Conservation (phyloP, 352 stramenopile genomes). For the Thraustochytrium striatum region DNA sequence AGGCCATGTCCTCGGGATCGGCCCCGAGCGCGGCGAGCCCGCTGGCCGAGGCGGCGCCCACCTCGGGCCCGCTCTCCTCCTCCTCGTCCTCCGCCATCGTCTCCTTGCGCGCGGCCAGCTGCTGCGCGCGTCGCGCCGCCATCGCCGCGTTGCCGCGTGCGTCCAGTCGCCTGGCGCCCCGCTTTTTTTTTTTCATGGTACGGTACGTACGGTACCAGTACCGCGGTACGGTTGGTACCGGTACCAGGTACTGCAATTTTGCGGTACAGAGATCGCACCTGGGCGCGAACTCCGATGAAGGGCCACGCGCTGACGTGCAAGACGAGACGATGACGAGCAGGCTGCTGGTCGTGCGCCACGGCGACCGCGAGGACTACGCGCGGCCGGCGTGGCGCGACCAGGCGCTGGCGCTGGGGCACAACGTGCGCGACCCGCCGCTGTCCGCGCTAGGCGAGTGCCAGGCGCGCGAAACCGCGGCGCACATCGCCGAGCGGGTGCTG, state of each 20-base stretch:
- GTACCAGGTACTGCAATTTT: no score
- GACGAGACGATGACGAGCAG: not conserved
- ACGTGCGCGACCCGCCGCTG: constrained; percentile 52
- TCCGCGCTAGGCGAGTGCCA: constrained; percentile 53
- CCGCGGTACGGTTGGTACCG: no score
- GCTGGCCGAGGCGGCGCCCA: not conserved
- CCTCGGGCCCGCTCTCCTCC: not conserved
- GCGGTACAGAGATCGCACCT: no score
- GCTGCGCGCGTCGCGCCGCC: no score
- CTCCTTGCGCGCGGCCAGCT: no score
- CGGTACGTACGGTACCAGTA: no score
- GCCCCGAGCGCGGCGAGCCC: not conserved
- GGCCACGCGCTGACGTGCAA: no score
- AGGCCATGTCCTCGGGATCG: not conserved
- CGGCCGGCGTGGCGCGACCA: constrained; percentile 24
- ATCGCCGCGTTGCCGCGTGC: no score
- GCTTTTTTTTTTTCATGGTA: no score
- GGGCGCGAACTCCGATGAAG: no score
- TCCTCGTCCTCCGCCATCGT: not conserved
- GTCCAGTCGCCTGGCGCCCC: no score
- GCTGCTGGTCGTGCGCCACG: constrained; percentile 47
- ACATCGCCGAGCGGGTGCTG: constrained; percentile 22
- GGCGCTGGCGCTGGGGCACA: not conserved
- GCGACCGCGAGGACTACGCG: constrained; percentile 49
- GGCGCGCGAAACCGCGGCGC: constrained; percentile 52